Percentiles rank a stretch among this genome's conserved stretches.
Evolutionary conservation across 2,329 filamentous ascomycete species (phyloP).

Genomic region (Thyridium curvatum): DNA sequence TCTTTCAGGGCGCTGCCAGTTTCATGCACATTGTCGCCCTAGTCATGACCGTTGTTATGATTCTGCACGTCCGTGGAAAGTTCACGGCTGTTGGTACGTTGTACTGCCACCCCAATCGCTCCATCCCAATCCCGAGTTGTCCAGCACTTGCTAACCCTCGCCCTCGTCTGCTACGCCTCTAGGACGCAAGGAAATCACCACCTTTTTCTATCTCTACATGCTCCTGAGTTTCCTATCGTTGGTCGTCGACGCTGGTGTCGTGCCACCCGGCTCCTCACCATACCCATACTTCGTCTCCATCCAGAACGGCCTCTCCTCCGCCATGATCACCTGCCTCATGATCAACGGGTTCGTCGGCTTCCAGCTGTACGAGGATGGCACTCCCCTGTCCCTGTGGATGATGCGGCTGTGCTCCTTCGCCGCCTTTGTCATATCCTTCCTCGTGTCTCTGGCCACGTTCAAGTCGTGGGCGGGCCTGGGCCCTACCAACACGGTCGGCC

Average conservation of each 20-base stretch:
- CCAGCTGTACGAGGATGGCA: slow-evolving; percentile 96
- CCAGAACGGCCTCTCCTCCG: slow-evolving; percentile 79
- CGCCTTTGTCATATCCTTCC: slow-evolving; percentile 82
- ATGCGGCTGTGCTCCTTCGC: slow-evolving; percentile 69
- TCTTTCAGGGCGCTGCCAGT: slow-evolving; percentile 87
- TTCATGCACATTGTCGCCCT: slow-evolving; percentile 90
- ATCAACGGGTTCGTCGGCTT: slow-evolving; percentile 99
- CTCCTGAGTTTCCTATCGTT: slow-evolving; percentile 83
- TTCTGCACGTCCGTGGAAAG: slow-evolving; percentile 92
- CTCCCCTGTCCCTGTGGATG: slow-evolving; percentile 88
- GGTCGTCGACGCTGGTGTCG: slow-evolving; percentile 85
- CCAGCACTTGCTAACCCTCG: too few species aligned
- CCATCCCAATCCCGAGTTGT: too few species aligned
- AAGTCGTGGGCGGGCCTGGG: slow-evolving; percentile 82
- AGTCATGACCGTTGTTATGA: slow-evolving; percentile 94
- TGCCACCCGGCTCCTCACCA: slow-evolving; percentile 71
- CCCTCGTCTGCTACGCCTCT: slow-evolving; percentile 3
- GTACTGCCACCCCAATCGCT: too few species aligned
- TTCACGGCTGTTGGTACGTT: slow-evolving; percentile 90
- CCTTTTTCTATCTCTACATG: slow-evolving; percentile 97
- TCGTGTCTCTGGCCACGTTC: slow-evolving; percentile 87
- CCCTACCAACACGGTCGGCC: slow-evolving; percentile 77
- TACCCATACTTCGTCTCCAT: slow-evolving; percentile 90
- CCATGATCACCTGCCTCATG: slow-evolving; percentile 79
- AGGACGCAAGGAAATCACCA: slow-evolving; percentile 65